Conservation (phyloP, 176 grass and related monocot species). For the Otatea glauca region DNA sequence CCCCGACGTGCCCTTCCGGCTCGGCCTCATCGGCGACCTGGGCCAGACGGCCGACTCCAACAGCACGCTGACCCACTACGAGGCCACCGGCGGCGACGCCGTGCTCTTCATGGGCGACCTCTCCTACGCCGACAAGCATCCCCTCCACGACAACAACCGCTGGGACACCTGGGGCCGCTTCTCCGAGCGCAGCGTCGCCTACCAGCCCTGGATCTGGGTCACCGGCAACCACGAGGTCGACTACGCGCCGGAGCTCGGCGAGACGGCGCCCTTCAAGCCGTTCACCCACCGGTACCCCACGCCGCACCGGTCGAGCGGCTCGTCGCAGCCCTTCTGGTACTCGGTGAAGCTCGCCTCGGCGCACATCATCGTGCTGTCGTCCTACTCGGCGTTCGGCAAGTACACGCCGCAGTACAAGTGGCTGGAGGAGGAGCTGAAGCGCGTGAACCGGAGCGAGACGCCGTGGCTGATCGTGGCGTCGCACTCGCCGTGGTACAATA, state of each 20-base stretch:
- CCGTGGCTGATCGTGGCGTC: constrained; percentile 38
- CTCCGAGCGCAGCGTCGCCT: constrained; percentile 59
- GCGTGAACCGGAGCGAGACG: constrained; percentile 36
- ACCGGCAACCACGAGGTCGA: constrained; percentile 78
- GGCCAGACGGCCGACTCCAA: constrained; percentile 77
- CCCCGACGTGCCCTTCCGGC: constrained; percentile 75
- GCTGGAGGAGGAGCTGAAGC: constrained; percentile 49
- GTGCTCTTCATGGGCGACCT: constrained; percentile 72
- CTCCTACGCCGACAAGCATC: constrained; percentile 67
- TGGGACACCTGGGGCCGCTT: constrained; percentile 76
- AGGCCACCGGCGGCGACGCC: constrained; percentile 39
- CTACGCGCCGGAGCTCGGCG: constrained; percentile 51
- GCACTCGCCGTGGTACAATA: too few species aligned
- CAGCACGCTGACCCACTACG: constrained; percentile 60
- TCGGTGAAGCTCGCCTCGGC: too few species aligned
- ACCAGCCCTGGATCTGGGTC: constrained; percentile 70
- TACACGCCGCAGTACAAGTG: constrained; percentile 51
- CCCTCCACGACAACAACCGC: constrained; percentile 61
- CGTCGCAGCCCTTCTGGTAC: constrained; percentile 37
- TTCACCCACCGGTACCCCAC: constrained; percentile 63
- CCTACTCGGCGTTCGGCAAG: too few species aligned
- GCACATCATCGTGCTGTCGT: too few species aligned
- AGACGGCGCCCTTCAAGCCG: constrained; percentile 63
- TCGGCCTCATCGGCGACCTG: constrained; percentile 81
- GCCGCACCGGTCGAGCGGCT: constrained; percentile 31